Conservation (phyloP, 2,329 filamentous ascomycete genomes). For the Stachybotrys chlorohalonatus region DNA sequence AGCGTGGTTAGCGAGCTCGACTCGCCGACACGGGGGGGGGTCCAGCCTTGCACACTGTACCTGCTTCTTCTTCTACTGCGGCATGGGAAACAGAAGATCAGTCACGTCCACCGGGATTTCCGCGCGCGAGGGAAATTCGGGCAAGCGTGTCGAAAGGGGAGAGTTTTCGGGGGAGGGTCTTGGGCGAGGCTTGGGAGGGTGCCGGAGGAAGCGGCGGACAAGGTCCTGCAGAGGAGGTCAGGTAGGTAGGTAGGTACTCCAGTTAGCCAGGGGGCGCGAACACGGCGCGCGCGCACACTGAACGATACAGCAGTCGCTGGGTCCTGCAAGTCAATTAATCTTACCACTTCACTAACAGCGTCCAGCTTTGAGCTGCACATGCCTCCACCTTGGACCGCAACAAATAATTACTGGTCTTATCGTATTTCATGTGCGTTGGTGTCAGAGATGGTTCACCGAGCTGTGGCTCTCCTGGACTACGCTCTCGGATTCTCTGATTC, state of each 20-base stretch:
- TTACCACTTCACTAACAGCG: too few relatives aligned
- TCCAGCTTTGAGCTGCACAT: too few relatives aligned
- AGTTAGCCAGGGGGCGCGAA: neutral
- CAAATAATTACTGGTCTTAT: too few relatives aligned
- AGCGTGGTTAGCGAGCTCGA: constrained; percentile 1
- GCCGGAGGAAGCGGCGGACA: neutral
- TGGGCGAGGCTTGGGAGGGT: neutral
- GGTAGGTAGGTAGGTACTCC: neutral
- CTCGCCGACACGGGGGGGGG: neutral
- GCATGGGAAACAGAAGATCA: neutral
- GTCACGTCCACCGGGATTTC: neutral
- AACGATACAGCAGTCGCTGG: too few relatives aligned
- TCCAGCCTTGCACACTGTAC: neutral
- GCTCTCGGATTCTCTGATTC: too few relatives aligned
- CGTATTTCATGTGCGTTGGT: too few relatives aligned
- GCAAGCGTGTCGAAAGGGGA: neutral
- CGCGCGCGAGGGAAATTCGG: neutral
- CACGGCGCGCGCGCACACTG: too few relatives aligned
- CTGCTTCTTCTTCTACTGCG: neutral
- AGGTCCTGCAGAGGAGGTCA: neutral
- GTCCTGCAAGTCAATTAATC: too few relatives aligned
- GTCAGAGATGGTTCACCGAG: too few relatives aligned
- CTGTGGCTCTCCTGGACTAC: too few relatives aligned
- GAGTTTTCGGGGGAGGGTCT: neutral
- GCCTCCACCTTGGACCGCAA: too few relatives aligned